Evolutionary conservation across 2,329 filamentous ascomycete species (phyloP).

Genomic region (Hirsutella minnesotensis): DNA sequence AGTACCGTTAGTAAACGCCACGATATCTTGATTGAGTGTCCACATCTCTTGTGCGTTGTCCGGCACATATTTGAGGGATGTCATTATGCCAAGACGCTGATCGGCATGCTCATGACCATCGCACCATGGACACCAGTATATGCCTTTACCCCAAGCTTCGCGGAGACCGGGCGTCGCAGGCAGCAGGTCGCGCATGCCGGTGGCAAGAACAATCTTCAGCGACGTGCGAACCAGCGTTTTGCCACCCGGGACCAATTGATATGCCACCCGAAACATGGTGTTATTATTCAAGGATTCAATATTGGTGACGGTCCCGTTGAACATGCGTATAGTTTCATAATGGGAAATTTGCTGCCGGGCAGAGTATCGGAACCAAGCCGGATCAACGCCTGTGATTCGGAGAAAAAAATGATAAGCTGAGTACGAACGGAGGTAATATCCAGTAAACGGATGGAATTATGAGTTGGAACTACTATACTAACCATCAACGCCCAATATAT

Average conservation of each 20-base stretch:
- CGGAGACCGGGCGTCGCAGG: slow-evolving; percentile 40
- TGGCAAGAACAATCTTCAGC: slow-evolving; percentile 44
- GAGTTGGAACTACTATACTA: slow-evolving; percentile 4
- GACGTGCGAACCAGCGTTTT: slow-evolving; percentile 31
- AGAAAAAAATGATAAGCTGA: too few relatives aligned
- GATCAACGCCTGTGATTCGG: slow-evolving; percentile 44
- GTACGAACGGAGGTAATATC: too few relatives aligned
- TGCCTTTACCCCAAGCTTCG: slow-evolving; percentile 45
- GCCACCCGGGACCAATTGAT: slow-evolving; percentile 3
- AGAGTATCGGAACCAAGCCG: slow-evolving; percentile 39
- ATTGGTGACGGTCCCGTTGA: slow-evolving; percentile 38
- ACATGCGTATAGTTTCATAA: slow-evolving; percentile 37
- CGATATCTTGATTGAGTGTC: slow-evolving; percentile 41
- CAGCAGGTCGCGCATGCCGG: slow-evolving; percentile 42
- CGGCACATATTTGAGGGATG: slow-evolving; percentile 29
- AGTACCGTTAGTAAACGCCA: slow-evolving; percentile 49
- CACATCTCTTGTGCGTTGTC: slow-evolving; percentile 36
- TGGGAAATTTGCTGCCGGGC: slow-evolving; percentile 39
- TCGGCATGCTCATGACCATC: slow-evolving; percentile 51
- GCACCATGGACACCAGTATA: slow-evolving; percentile 55
- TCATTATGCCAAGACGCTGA: slow-evolving; percentile 43
- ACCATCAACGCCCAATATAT: slow-evolving; percentile 49
- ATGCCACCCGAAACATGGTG: slow-evolving; percentile 25
- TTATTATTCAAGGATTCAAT: slow-evolving; percentile 26
- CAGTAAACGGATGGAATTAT: too few relatives aligned